These are phyloP conservation scores for Colletotrichum karsti DNA, from an alignment of 2,329 filamentous ascomycete genomes.

Conservation along the genomic window DNA sequence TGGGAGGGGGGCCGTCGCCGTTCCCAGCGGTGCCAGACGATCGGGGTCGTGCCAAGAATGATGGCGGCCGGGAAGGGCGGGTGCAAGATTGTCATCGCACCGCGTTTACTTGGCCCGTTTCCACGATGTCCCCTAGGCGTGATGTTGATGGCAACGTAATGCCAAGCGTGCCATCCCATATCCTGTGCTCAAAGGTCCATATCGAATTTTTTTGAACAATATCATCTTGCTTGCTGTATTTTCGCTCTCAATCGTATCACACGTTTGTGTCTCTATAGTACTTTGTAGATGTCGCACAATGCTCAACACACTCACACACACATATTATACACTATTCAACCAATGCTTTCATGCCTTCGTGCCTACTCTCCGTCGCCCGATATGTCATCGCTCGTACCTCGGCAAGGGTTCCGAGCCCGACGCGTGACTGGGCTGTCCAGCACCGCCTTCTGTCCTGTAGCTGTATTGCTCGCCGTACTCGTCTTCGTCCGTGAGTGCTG, in stretches of 20 bases:
- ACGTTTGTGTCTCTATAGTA: conserved; percentile 23
- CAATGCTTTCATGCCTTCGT: conserved; percentile 10
- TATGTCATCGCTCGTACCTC: conserved; percentile 42
- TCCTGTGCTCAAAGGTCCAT: too few relatives aligned
- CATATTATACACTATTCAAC: conserved; percentile 28
- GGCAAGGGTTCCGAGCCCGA: conserved; percentile 40
- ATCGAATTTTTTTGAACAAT: background rate
- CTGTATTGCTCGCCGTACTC: conserved; percentile 50
- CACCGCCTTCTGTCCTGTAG: conserved; percentile 20
- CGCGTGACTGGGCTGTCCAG: conserved; percentile 14
- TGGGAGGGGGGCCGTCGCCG: background rate
- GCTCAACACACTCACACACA: conserved; percentile 14
- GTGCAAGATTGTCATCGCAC: background rate
- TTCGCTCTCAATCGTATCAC: conserved; percentile 23
- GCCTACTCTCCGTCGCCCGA: background rate
- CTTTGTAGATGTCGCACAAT: conserved; percentile 25
- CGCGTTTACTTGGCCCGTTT: background rate
- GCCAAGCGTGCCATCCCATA: too few relatives aligned
- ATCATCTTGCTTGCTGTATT: conserved; percentile 18
- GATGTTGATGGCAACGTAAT: background rate
- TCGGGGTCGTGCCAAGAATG: conserved; percentile 18
- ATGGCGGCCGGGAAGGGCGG: conserved; percentile 2
- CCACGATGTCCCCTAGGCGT: background rate
- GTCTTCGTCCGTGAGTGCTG: conserved; percentile 64
- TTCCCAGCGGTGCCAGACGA: background rate